phyloP scores from a whole-genome alignment of 371 early-diverging fungal species.

The Phascolomyces articulosus region DNA sequence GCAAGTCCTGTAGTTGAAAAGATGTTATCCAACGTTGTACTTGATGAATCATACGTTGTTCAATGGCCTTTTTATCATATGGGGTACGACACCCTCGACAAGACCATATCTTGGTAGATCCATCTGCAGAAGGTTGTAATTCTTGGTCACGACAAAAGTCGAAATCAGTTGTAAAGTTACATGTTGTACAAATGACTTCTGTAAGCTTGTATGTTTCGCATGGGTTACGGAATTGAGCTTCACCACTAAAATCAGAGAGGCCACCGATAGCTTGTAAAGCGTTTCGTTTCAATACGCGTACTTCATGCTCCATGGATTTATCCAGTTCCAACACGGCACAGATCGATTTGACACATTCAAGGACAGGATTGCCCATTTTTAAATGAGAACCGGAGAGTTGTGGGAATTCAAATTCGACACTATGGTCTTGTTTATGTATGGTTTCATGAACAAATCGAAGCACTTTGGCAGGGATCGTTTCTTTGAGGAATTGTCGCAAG shows the following conservation, averaged over 20 bases:
- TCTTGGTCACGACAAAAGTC: slow-evolving; percentile 89
- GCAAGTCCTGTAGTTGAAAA: slow-evolving; percentile 88
- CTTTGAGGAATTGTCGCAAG: slow-evolving; percentile 42
- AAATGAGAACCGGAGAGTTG: slow-evolving; percentile 72
- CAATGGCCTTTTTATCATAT: slow-evolving; percentile 77
- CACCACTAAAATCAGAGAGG: slow-evolving; percentile 79
- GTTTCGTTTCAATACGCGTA: slow-evolving; percentile 76
- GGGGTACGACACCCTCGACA: slow-evolving; percentile 75
- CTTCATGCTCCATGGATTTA: slow-evolving; percentile 57
- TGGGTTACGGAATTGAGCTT: slow-evolving; percentile 79
- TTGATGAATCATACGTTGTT: slow-evolving; percentile 76
- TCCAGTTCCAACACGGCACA: slow-evolving; percentile 80
- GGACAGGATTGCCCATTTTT: slow-evolving; percentile 61
- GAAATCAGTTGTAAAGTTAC: slow-evolving; percentile 82
- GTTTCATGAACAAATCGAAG: slow-evolving; percentile 45
- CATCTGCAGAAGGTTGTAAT: slow-evolving; percentile 55
- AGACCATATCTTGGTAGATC: slow-evolving; percentile 39
- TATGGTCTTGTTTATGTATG: slow-evolving; percentile 28
- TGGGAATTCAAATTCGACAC: slow-evolving; percentile 60
- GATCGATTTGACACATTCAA: slow-evolving; percentile 80
- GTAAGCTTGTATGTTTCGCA: slow-evolving; percentile 77
- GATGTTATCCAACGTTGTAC: slow-evolving; percentile 61
- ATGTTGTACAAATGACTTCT: slow-evolving; percentile 87
- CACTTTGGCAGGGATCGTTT: slow-evolving; percentile 51
- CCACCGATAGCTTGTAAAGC: slow-evolving; percentile 68